Conservation (phyloP, 129 eudicot species). For the Flaveria trinervia region DNA sequence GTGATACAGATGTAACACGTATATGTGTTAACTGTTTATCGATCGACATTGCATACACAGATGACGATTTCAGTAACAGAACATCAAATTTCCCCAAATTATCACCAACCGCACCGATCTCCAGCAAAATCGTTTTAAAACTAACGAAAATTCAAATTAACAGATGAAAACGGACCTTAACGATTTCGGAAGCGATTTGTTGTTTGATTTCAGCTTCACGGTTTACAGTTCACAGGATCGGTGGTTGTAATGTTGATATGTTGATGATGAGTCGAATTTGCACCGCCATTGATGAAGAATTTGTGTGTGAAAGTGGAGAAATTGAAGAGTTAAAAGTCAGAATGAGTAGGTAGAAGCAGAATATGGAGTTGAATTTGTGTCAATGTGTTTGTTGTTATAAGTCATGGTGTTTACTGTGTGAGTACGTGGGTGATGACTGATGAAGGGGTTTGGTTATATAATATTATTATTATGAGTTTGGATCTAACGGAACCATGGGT, state of each 20-base stretch:
- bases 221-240: background rate
- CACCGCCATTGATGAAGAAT: slow-evolving; percentile 27
- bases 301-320: slow-evolving; percentile 18
- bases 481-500: background rate
- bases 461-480: background rate
- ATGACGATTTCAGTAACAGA: slow-evolving; percentile 16
- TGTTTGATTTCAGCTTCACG: background rate
- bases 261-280: slow-evolving; percentile 1
- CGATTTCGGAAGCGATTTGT: slow-evolving; percentile 6
- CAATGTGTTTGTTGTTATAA: background rate
- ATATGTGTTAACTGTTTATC: slow-evolving; percentile 5
- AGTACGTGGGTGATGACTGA: slow-evolving; percentile 17
- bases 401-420: slow-evolving; percentile 3
- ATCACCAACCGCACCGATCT: slow-evolving; percentile 11
- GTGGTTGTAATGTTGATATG: background rate
- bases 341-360: slow-evolving; percentile 22
- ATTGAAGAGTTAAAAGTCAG: slow-evolving; percentile 22
- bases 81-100: slow-evolving; percentile 25
- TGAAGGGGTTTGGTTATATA: background rate
- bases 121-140: background rate
- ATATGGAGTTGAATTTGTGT: slow-evolving; percentile 25
- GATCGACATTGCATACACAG: slow-evolving; percentile 14
- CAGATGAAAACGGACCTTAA: slow-evolving; percentile 22
- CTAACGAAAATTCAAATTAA: slow-evolving; percentile 16
- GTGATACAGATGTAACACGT: background rate